A percentile compares a stretch with the other conserved stretches of the same genome.
These are phyloP conservation scores for Colletotrichum salicis DNA, from an alignment of 2,329 filamentous ascomycete species.

Conservation along the genomic window DNA sequence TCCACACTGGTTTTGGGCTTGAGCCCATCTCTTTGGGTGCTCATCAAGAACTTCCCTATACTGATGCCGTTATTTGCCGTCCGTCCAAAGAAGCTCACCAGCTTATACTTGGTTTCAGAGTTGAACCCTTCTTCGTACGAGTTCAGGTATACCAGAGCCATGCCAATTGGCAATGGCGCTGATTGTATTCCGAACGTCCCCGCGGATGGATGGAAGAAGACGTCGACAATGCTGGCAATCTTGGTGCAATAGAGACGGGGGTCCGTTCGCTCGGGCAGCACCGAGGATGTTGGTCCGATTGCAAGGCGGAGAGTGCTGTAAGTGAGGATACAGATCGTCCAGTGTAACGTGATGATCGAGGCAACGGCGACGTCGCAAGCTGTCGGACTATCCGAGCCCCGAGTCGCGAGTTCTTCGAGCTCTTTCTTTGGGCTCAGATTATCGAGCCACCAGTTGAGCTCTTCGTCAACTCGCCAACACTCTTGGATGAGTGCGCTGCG, in stretches of 20 bases:
- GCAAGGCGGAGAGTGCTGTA: conserved; percentile 33
- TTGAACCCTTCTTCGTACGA: conserved; percentile 22
- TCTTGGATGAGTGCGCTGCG: conserved; percentile 15
- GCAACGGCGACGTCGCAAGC: conserved; percentile 29
- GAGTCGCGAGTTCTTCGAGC: conserved; percentile 4
- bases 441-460: conserved; percentile 29
- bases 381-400: conserved; percentile 20
- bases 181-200: conserved; percentile 31
- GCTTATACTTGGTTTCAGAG: conserved; percentile 23
- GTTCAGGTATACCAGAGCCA: conserved; percentile 33
- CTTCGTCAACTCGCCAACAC: conserved; percentile 32
- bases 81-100: conserved; percentile 21
- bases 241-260: conserved; percentile 33
- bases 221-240: conserved; percentile 32
- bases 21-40: conserved; percentile 18
- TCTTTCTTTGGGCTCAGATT: conserved; percentile 13
- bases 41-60: conserved; percentile 28
- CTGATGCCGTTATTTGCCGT: conserved; percentile 19
- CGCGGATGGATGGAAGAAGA: conserved; percentile 33
- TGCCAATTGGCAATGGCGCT: conserved; percentile 34
- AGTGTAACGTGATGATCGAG: conserved; percentile 29
- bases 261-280: conserved; percentile 18
- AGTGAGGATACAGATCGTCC: conserved; percentile 28
- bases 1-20: background rate
- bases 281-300: background rate